Evolutionary conservation across 78 protist species (phyloP).

Genomic region (Monosiga brevicollis): DNA sequence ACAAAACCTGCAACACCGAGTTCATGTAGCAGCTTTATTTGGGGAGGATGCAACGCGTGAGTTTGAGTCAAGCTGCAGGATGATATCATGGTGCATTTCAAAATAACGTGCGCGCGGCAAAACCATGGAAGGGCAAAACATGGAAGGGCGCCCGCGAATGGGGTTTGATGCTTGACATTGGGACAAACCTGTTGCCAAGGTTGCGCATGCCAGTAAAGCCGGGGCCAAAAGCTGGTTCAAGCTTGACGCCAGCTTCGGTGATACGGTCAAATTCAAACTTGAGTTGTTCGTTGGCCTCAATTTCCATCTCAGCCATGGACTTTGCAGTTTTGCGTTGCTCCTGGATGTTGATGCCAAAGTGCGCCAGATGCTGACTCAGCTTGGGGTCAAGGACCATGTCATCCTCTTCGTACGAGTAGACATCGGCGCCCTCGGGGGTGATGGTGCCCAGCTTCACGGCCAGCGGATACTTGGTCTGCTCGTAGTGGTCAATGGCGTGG

Average conservation of each 20-base stretch:
- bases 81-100: no score
- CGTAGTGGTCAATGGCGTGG: slow-evolving; percentile 78
- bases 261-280: slow-evolving; percentile 54
- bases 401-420: slow-evolving; percentile 62
- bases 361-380: slow-evolving; percentile 71
- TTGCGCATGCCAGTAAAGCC: slow-evolving; percentile 87
- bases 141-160: no score
- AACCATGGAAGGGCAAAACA: no score
- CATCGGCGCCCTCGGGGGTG: slow-evolving; percentile 78
- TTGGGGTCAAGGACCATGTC: slow-evolving; percentile 68
- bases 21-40: slow-evolving; percentile 62
- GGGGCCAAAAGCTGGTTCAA: slow-evolving; percentile 65
- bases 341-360: slow-evolving; percentile 76
- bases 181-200: slow-evolving; percentile 91
- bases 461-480: slow-evolving; percentile 62
- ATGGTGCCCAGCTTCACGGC: slow-evolving; percentile 94
- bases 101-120: no score
- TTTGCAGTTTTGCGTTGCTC: slow-evolving; percentile 59
- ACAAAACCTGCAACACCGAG: slow-evolving; percentile 59
- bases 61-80: no score
- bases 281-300: slow-evolving; percentile 37
- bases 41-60: no score
- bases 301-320: slow-evolving; percentile 75
- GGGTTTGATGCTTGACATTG: no score
- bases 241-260: slow-evolving; percentile 57